Evolutionary conservation across 2,329 filamentous ascomycete species (phyloP), one percentile per base, ranked within the genome.

Genomic region (Epichloe elymi): DNA sequence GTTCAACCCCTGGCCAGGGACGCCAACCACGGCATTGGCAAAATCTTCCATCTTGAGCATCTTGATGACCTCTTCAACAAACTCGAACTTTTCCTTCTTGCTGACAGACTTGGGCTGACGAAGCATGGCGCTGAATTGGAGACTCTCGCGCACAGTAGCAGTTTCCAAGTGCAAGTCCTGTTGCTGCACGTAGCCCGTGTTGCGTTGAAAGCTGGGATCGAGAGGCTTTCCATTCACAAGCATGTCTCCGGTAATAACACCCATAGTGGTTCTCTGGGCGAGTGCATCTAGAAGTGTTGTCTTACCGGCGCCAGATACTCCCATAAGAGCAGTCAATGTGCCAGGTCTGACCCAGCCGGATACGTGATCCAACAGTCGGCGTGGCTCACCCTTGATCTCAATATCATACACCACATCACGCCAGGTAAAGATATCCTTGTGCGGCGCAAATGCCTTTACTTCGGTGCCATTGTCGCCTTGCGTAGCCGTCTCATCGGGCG

Each of bases 321-420:
- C 79, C 79, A 83, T 83, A 5, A 94, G 72, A 2, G 88, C 88
- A 3, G 88, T 95, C 36, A 94, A 69, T 1, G 86, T 94, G 33
- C 89, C 89, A 0, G 89, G 89, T 64, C 90, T 90, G 51, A 95
- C 87, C 86, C 87, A 95, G 5, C 89, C 89, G 57, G 86, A 80
- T 2, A 95, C 85, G 51, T 89, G 72, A 57, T 95, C 83, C 49
- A 95, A 68, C 54, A 95, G 63, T 17, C 84, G 76, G n/a, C 87
- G 78, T 1, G 74, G 69, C 56, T 87, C 78, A 1, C 74, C 74
- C 67, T 93, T 93, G 67, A 94, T 86, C 58, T 84, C 77, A 56
- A 81, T 76, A 19, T 80, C 74, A 51, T 78, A 94, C 56, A 81
- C 83, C 0, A 93, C 82, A 58, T 89, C 75, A 51, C 79, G 74